Conservation (phyloP, 2,329 filamentous ascomycete genomes). For the Xylaria sp. region DNA sequence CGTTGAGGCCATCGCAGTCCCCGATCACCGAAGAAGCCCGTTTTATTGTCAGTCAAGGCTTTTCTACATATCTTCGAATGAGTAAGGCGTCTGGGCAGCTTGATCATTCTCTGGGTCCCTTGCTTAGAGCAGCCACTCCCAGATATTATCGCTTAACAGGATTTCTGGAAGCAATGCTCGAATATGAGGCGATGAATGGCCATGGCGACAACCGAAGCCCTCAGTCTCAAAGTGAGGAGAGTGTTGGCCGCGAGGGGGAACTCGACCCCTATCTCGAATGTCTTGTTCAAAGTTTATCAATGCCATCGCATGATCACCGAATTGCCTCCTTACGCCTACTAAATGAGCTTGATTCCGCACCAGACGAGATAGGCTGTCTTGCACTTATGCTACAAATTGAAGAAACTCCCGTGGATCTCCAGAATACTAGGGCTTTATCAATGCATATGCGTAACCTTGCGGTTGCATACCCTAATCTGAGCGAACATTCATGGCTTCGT, state of each 20-base stretch:
- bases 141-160: conserved; percentile 72
- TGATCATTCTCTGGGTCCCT: conserved; percentile 70
- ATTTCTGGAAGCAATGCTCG: conserved; percentile 72
- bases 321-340: conserved; percentile 79
- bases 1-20: conserved; percentile 69
- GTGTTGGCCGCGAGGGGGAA: conserved; percentile 62
- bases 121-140: conserved; percentile 73
- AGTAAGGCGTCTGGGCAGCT: conserved; percentile 67
- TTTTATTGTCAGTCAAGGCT: conserved; percentile 80
- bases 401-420: conserved; percentile 78
- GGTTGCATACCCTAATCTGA: conserved; percentile 68
- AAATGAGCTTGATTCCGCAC: conserved; percentile 65
- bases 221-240: conserved; percentile 48
- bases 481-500: conserved; percentile 72
- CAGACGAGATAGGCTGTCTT: conserved; percentile 63
- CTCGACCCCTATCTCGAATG: conserved; percentile 71
- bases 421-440: conserved; percentile 79
- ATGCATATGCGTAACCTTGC: conserved; percentile 87
- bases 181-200: conserved; percentile 59
- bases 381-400: conserved; percentile 81
- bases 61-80: conserved; percentile 77
- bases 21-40: conserved; percentile 71
- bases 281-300: conserved; percentile 78
- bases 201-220: conserved; percentile 43
- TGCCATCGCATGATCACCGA: conserved; percentile 79